These are phyloP conservation scores for Aechmea fasciata DNA, from an alignment of 176 grass and related monocot genomes.

Conservation along the genomic window DNA sequence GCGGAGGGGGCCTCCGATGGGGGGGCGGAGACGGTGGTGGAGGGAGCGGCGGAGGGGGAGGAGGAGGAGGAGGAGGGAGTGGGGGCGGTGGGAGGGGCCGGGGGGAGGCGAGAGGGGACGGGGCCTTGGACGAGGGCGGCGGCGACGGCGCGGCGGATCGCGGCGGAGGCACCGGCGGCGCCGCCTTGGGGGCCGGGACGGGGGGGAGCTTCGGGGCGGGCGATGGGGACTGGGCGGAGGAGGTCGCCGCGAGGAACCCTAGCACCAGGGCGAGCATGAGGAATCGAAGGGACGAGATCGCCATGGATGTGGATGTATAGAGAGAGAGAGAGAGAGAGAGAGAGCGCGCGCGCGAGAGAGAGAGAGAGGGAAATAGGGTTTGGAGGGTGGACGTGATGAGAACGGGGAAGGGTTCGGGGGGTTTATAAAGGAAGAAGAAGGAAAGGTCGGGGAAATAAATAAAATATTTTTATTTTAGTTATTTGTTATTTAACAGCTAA, in stretches of 20 bases:
- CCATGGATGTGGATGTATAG: conserved; percentile 7
- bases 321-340: background rate
- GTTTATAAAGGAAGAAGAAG: background rate
- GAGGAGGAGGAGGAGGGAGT: background rate
- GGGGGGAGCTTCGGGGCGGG: conserved; percentile 12
- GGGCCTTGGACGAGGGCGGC: too few relatives aligned
- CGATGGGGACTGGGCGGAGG: conserved; percentile 26
- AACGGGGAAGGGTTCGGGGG: background rate
- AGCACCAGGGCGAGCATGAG: conserved; percentile 10
- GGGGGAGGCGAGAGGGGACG: background rate
- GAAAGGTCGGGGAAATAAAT: background rate
- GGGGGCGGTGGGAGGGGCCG: conserved; percentile 13
- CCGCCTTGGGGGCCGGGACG: conserved; percentile 5
- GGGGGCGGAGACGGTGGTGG: conserved; percentile 13
- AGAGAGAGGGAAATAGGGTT: background rate
- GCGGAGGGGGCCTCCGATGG: conserved; percentile 14
- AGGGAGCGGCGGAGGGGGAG: conserved; percentile 14
- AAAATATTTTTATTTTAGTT: background rate
- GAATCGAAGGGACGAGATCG: conserved; percentile 21
- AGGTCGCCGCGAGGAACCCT: conserved; percentile 14
- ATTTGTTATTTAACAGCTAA: background rate
- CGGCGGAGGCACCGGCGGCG: conserved; percentile 1
- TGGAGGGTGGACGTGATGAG: background rate
- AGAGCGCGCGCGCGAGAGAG: too few relatives aligned
- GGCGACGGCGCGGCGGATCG: background rate